These are phyloP conservation scores for Cladosporium sphaerospermum DNA, from an alignment of 2,329 filamentous ascomycete genomes.

Conservation along the genomic window DNA sequence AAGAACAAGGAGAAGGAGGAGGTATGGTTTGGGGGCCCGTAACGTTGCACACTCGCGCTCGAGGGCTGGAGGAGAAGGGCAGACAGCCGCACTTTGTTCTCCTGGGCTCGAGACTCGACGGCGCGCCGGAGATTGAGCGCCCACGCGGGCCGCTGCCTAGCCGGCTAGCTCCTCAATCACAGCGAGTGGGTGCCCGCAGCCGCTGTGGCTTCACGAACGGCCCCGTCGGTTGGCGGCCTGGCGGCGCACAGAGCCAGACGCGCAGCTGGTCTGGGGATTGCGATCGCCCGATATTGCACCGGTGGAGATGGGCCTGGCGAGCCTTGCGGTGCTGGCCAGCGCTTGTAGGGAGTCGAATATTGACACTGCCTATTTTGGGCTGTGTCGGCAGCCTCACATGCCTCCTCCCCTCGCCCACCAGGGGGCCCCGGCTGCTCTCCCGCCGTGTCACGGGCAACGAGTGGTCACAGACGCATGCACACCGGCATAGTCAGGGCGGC, in stretches of 20 bases:
- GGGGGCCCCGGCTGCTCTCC: not conserved
- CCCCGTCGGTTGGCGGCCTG: not conserved
- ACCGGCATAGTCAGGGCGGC: too few species aligned
- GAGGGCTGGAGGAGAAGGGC: not conserved
- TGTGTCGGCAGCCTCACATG: not conserved
- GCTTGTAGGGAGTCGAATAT: conserved; percentile 2
- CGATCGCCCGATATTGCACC: conserved; percentile 10
- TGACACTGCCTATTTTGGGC: not conserved
- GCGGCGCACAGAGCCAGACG: not conserved
- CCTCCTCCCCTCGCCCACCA: not conserved
- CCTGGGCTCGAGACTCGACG: not conserved
- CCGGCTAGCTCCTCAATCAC: conserved; percentile 1
- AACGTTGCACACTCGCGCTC: conserved; percentile 6
- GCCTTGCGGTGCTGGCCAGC: not conserved
- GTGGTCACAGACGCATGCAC: too few species aligned
- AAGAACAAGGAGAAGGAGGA: conserved; percentile 8
- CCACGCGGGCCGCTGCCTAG: not conserved
- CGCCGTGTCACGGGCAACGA: not conserved
- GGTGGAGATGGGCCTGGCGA: not conserved
- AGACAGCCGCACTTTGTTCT: conserved; percentile 9
- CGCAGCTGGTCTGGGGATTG: conserved; percentile 10
- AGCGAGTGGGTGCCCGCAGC: not conserved
- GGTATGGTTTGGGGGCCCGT: not conserved
- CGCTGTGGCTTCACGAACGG: conserved; percentile 8
- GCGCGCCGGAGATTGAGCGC: conserved; percentile 5